Evolutionary conservation across 106 monocot genomes (phyloP).

Genomic region (Platanthera guangdongensis): DNA sequence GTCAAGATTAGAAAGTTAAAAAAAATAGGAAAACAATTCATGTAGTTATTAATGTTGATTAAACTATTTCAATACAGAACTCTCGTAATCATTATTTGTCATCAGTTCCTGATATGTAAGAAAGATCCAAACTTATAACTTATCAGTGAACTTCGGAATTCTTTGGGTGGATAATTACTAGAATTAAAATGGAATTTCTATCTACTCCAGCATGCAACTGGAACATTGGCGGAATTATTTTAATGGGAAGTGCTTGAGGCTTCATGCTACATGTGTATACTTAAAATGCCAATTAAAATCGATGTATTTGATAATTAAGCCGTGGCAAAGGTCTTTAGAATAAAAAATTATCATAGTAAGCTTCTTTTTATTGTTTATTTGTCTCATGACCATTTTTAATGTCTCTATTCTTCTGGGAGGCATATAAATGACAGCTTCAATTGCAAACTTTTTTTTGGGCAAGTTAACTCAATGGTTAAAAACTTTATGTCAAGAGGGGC

Average conservation of each 20-base stretch:
- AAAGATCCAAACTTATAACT: background rate
- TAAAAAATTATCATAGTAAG: background rate
- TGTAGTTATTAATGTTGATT: background rate
- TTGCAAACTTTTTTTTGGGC: too few species aligned
- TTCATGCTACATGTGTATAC: background rate
- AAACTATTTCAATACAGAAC: background rate
- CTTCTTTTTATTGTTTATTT: background rate
- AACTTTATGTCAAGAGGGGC: too few species aligned
- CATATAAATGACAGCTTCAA: background rate
- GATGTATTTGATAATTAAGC: background rate
- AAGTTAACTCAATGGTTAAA: too few species aligned
- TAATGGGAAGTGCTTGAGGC: background rate
- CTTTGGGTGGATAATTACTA: background rate
- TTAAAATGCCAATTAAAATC: background rate
- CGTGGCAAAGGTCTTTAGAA: background rate
- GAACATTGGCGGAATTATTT: background rate
- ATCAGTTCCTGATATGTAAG: background rate
- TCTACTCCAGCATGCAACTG: background rate
- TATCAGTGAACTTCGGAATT: background rate
- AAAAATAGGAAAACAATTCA: background rate
- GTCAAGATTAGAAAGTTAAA: too few species aligned
- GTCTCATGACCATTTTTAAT: background rate
- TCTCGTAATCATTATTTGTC: background rate
- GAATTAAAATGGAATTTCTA: background rate
- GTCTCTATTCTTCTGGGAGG: background rate